These are phyloP conservation scores for Barnettozyma sucrosica DNA, from an alignment of 805 yeast species.

Conservation along the genomic window DNA sequence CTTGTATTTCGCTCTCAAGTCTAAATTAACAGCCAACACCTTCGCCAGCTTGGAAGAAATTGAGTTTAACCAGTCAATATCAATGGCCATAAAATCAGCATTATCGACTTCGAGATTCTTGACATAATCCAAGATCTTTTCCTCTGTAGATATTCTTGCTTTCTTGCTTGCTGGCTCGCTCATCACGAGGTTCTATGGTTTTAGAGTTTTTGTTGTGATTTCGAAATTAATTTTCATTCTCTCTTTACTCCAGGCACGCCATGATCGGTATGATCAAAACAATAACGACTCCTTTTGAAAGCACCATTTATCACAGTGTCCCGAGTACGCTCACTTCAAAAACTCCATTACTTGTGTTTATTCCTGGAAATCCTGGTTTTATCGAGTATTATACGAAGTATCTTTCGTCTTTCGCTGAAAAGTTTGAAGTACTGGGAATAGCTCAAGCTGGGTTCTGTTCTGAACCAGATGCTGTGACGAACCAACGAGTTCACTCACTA, in stretches of 20 bases:
- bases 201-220: not conserved
- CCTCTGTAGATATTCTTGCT: not conserved
- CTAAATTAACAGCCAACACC: slow-evolving; percentile 7
- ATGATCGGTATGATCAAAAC: slow-evolving; percentile 1
- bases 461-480: slow-evolving; percentile 12
- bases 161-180: slow-evolving; percentile 1
- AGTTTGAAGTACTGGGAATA: slow-evolving; percentile 48
- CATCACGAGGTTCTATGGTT: not conserved
- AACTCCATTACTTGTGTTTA: slow-evolving; percentile 43
- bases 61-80: slow-evolving; percentile 14
- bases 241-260: not conserved
- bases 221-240: not conserved
- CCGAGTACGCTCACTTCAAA: not conserved
- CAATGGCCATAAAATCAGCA: slow-evolving; percentile 2
- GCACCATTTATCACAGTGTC: slow-evolving; percentile 1
- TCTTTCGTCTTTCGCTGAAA: slow-evolving; percentile 37
- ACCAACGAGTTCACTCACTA: slow-evolving; percentile 32
- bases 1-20: slow-evolving; percentile 9
- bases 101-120: not conserved
- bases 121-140: slow-evolving; percentile 2
- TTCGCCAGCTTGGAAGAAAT: slow-evolving; percentile 3
- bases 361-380: slow-evolving; percentile 79
- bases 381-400: slow-evolving; percentile 58
- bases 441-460: slow-evolving; percentile 56
- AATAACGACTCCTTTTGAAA: not conserved